Conservation (phyloP, 2,329 filamentous ascomycete genomes). For the Aspergillus niger region DNA sequence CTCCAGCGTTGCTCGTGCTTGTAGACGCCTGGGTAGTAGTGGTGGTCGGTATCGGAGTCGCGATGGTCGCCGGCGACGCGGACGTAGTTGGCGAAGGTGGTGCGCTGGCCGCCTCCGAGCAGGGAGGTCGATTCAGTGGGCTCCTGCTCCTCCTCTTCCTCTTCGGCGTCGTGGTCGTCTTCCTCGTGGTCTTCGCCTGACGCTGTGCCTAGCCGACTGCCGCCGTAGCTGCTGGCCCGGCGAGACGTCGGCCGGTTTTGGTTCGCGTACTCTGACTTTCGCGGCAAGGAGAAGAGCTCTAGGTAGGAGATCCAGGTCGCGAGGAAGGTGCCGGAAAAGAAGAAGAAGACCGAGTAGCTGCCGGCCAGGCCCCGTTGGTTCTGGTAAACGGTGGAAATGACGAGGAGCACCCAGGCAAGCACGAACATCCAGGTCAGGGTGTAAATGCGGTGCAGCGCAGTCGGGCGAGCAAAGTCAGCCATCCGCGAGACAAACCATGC, state of each 20-base stretch:
- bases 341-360: conserved; percentile 80
- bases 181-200: conserved; percentile 45
- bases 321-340: conserved; percentile 73
- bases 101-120: conserved; percentile 51
- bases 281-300: conserved; percentile 76
- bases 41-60: conserved; percentile 31
- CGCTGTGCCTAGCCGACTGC: conserved; percentile 46
- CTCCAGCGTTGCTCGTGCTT: conserved; percentile 85
- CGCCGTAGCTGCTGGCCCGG: conserved; percentile 39
- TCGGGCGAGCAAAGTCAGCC: conserved; percentile 77
- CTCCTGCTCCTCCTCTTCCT: conserved; percentile 45
- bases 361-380: conserved; percentile 71
- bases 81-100: conserved; percentile 60
- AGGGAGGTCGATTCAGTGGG: conserved; percentile 60
- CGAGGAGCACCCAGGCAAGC: conserved; percentile 71
- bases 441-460: conserved; percentile 81
- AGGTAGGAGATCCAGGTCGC: conserved; percentile 73
- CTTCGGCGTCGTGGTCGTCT: conserved; percentile 35
- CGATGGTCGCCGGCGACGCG: conserved; percentile 35
- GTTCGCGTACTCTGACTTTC: conserved; percentile 69
- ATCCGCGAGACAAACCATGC: conserved; percentile 82
- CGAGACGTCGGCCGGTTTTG: conserved; percentile 52
- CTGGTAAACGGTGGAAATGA: conserved; percentile 73
- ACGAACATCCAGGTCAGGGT: conserved; percentile 81
- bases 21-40: conserved; percentile 51